phyloP scores from a whole-genome alignment of 2,329 filamentous ascomycete genomes.

The Elsinoe ampelina region DNA sequence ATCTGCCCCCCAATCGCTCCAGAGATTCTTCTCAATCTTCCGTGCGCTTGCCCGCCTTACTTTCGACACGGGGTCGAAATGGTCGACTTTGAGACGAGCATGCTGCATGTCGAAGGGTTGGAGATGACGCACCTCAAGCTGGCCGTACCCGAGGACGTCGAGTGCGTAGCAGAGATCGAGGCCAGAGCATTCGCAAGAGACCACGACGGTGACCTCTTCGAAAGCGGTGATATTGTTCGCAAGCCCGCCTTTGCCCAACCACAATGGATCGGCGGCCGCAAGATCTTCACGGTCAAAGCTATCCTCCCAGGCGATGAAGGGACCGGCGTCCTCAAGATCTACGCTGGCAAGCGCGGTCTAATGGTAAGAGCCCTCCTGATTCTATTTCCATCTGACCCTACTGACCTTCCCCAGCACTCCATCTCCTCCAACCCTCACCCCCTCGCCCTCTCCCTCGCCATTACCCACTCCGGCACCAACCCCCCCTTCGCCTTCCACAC shows the following conservation, averaged over 20 bases:
- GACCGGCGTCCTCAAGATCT: conserved; percentile 77
- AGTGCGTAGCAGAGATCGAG: conserved; percentile 87
- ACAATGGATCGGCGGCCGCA: conserved; percentile 79
- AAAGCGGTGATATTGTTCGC: conserved; percentile 75
- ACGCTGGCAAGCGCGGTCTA: conserved; percentile 84
- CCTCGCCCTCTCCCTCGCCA: conserved; percentile 78
- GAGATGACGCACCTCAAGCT: conserved; percentile 90
- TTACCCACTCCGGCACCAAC: conserved; percentile 85
- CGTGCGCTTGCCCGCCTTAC: conserved; percentile 75
- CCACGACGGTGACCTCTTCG: conserved; percentile 82
- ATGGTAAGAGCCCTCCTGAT: too few relatives aligned
- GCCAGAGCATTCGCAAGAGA: conserved; percentile 71
- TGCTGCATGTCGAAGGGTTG: conserved; percentile 76
- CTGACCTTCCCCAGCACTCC: conserved; percentile 51
- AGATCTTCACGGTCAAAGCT: conserved; percentile 89
- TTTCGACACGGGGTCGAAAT: conserved; percentile 76
- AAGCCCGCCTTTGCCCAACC: conserved; percentile 85
- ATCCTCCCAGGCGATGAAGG: conserved; percentile 87
- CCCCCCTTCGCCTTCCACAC: conserved; percentile 88
- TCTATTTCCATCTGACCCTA: too few relatives aligned
- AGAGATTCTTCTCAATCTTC: conserved; percentile 76
- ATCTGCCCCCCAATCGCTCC: conserved; percentile 80
- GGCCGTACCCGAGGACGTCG: conserved; percentile 78
- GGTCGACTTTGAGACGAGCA: conserved; percentile 81
- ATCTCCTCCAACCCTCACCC: conserved; percentile 94